A percentile compares a stretch with the other conserved stretches of the same genome.
These are phyloP conservation scores for Mortierella sp. DNA, from an alignment of 371 early-diverging fungal genomes.

Conservation along the genomic window DNA sequence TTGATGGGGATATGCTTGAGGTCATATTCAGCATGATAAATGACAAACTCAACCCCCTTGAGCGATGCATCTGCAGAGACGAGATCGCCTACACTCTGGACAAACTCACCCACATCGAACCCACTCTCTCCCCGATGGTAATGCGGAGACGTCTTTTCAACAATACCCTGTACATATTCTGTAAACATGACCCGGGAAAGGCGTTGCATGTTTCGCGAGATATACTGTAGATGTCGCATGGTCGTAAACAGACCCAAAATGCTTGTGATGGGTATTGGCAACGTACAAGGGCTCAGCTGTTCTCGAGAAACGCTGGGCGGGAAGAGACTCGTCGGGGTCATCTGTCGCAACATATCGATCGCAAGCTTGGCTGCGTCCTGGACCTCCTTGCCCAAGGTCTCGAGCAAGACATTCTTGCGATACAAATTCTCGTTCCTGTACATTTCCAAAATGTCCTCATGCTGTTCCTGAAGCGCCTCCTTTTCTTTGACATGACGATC, in stretches of 20 bases:
- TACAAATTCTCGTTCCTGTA: constrained; percentile 29
- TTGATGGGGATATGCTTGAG: constrained; percentile 65
- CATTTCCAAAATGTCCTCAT: constrained; percentile 30
- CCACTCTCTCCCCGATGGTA: constrained; percentile 52
- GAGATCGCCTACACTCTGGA: constrained; percentile 72
- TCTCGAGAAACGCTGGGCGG: constrained; percentile 42
- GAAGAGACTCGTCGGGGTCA: constrained; percentile 48
- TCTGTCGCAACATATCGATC: constrained; percentile 63
- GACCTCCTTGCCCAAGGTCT: constrained; percentile 56
- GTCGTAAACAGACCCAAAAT: constrained; percentile 48
- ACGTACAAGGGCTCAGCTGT: constrained; percentile 47
- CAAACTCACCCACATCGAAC: constrained; percentile 70
- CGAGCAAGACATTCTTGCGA: constrained; percentile 40
- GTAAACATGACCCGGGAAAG: constrained; percentile 51
- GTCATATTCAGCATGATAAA: constrained; percentile 67
- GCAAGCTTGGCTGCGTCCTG: constrained; percentile 63
- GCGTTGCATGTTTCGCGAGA: constrained; percentile 51
- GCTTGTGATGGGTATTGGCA: constrained; percentile 51
- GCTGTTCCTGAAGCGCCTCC: constrained; percentile 27
- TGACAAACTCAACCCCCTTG: constrained; percentile 66
- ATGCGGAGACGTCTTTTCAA: constrained; percentile 51
- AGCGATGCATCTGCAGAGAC: constrained; percentile 70
- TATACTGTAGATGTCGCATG: constrained; percentile 50
- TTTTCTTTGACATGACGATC: constrained; percentile 11
- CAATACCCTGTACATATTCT: constrained; percentile 51